phyloP scores from a whole-genome alignment of 441 rosid species.

The Gossypium trilobum region DNA sequence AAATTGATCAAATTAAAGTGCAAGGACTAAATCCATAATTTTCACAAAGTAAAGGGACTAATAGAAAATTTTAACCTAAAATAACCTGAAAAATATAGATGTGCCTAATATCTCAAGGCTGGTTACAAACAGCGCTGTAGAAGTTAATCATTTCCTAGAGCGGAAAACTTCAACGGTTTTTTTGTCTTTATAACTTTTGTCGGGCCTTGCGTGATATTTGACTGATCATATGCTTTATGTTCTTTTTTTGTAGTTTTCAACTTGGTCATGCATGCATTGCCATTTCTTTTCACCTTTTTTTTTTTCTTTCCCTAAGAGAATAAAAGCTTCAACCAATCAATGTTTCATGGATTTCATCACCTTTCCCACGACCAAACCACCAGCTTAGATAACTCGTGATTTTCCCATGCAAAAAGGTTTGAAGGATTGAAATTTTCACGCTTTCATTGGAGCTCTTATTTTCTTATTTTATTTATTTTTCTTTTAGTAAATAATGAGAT shows the following conservation, averaged over 20 bases:
- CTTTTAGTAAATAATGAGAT: neutral
- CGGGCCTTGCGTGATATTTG: neutral
- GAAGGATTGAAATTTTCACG: neutral
- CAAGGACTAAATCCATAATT: too few relatives aligned
- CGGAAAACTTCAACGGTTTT: neutral
- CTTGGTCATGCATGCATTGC: neutral
- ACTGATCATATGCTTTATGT: neutral
- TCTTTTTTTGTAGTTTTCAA: neutral
- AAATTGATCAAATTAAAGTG: too few relatives aligned
- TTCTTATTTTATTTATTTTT: neutral
- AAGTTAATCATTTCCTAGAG: neutral
- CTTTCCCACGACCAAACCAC: neutral
- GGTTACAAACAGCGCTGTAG: neutral
- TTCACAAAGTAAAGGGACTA: too few relatives aligned
- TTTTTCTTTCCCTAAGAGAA: neutral
- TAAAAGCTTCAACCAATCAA: neutral
- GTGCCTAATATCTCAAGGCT: neutral
- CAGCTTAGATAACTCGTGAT: neutral
- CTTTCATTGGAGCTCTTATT: neutral
- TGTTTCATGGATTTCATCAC: slow-evolving; percentile 1
- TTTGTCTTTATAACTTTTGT: neutral
- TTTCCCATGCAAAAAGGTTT: neutral
- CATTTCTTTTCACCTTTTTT: neutral
- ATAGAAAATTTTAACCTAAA: too few relatives aligned
- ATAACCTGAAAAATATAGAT: too few relatives aligned